Evolutionary conservation across 176 grass and related monocot species (phyloP).

Genomic region (Oryza brachyantha): DNA sequence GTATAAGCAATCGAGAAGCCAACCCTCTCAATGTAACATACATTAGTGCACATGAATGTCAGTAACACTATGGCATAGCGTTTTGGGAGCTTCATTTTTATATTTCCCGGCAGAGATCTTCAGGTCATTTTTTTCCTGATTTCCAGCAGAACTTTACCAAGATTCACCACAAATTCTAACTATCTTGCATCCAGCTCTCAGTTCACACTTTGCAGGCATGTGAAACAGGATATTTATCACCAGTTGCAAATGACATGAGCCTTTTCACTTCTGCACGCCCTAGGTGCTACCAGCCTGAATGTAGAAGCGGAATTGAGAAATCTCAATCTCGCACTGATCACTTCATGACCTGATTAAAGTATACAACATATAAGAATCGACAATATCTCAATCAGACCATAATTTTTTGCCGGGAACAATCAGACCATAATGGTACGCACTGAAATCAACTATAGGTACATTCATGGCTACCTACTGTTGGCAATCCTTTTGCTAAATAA

Average conservation of each 20-base stretch:
- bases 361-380: background rate
- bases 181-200: background rate
- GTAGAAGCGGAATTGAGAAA: background rate
- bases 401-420: background rate
- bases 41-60: slow-evolving; percentile 61
- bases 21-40: slow-evolving; percentile 61
- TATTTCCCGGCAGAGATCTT: background rate
- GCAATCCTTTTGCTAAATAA: background rate
- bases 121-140: background rate
- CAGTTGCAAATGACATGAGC: background rate
- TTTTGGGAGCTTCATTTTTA: slow-evolving; percentile 44
- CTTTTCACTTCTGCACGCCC: background rate
- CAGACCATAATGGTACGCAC: background rate
- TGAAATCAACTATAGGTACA: background rate
- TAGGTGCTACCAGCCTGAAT: background rate
- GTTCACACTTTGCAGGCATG: background rate
- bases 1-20: slow-evolving; percentile 71
- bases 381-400: background rate
- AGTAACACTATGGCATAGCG: slow-evolving; percentile 56
- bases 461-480: background rate
- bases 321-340: background rate
- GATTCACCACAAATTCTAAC: background rate
- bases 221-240: background rate
- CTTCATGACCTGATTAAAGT: background rate
- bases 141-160: background rate